Conservation (phyloP, 1,284 basidiomycete genomes). For the Moesziomyces globuligerus region DNA sequence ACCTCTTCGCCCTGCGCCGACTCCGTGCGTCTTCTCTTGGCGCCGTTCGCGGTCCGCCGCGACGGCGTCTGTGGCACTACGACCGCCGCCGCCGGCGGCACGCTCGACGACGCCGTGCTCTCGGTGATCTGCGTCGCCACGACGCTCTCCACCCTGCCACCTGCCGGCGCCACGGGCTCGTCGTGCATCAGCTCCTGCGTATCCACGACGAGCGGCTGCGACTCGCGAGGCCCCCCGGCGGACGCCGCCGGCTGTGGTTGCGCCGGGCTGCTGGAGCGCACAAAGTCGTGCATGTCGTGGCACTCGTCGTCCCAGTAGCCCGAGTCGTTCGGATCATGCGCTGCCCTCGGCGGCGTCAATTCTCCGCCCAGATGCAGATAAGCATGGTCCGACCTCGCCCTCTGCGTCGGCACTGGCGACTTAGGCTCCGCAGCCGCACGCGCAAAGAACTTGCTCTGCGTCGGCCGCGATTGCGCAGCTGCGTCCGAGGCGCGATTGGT, state of each 20-base stretch:
- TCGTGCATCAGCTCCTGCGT: slow-evolving; percentile 34
- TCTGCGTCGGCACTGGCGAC: slow-evolving; percentile 1
- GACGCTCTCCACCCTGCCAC: background rate
- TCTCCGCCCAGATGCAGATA: slow-evolving; percentile 41
- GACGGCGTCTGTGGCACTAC: slow-evolving; percentile 41
- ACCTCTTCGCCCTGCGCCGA: slow-evolving; percentile 5
- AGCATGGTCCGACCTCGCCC: slow-evolving; percentile 12
- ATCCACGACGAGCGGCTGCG: slow-evolving; percentile 31
- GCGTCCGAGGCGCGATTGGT: slow-evolving; percentile 9
- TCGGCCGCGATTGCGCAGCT: slow-evolving; percentile 3
- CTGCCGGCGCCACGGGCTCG: slow-evolving; percentile 22
- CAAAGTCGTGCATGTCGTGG: slow-evolving; percentile 35
- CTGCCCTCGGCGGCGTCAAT: slow-evolving; percentile 18
- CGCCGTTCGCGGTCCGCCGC: background rate
- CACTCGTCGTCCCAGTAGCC: slow-evolving; percentile 46
- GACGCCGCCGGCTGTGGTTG: slow-evolving; percentile 6
- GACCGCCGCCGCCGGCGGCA: too few species aligned
- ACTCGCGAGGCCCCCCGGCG: too few species aligned
- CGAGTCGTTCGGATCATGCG: slow-evolving; percentile 25
- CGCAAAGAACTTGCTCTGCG: slow-evolving; percentile 39
- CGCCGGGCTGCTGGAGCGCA: slow-evolving; percentile 33
- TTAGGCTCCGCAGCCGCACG: background rate
- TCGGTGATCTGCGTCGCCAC: slow-evolving; percentile 18
- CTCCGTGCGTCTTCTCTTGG: slow-evolving; percentile 20
- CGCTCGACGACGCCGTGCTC: slow-evolving; percentile 6